These are phyloP conservation scores for Solanum chilense DNA, from an alignment of 257 asterid genomes.

Conservation along the genomic window DNA sequence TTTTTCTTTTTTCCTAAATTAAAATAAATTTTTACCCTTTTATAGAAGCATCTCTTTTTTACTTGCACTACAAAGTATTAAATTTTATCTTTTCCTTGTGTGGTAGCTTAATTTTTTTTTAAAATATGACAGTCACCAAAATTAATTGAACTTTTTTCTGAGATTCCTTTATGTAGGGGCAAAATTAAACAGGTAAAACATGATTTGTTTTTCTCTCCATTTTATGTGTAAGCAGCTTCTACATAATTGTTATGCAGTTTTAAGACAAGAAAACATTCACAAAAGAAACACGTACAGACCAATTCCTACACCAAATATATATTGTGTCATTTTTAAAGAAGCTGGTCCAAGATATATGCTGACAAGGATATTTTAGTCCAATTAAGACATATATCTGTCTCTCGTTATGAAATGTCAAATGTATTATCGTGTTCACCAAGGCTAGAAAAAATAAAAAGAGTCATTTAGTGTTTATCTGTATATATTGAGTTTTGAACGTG, in stretches of 20 bases:
- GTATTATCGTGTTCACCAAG: not conserved
- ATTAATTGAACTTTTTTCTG: not conserved
- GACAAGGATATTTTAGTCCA: not conserved
- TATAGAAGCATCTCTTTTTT: no score
- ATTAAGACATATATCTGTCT: not conserved
- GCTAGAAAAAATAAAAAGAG: no score
- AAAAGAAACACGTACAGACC: not conserved
- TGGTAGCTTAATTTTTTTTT: not conserved
- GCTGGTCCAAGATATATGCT: not conserved
- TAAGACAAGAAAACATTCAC: not conserved
- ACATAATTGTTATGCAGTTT: not conserved
- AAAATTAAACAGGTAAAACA: not conserved
- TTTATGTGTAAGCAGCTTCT: not conserved
- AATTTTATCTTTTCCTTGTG: not conserved
- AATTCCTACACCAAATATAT: not conserved
- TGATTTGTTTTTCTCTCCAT: not conserved
- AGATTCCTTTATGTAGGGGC: not conserved
- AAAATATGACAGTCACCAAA: not conserved
- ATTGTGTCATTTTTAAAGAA: not conserved
- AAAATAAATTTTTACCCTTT: no score
- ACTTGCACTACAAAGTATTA: no score
- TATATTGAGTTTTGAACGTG: not conserved
- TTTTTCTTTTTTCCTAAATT: no score
- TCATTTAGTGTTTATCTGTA: not conserved
- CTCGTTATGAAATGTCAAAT: not conserved